Evolutionary conservation across 306 rosid species (phyloP), one percentile per base, ranked within the genome.

Genomic region (Alnus rubra): DNA sequence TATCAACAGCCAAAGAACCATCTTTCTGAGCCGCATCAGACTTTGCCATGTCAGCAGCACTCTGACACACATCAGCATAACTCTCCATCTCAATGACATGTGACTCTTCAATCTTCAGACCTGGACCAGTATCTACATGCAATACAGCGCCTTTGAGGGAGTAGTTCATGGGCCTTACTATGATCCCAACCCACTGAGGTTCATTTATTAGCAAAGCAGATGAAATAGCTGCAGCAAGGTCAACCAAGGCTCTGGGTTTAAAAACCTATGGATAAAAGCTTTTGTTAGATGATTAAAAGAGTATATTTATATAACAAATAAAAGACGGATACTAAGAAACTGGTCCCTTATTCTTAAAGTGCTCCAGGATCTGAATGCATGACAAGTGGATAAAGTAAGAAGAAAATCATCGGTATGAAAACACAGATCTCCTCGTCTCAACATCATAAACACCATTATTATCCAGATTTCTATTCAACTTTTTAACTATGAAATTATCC

Each of bases 91-190:
- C 99, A 89, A 95, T 84, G 71, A 87, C 74, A 60, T 80, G 85
- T 9, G 96, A 88, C 69, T 84, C 85, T 79, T 91, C 89, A 81
- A 95, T 91, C 86, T 74, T 86, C 76, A 95, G 92, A 76, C 98
- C 99, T 42, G 98, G 98, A 81, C 99, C 99, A 76, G 98, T 95
- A 88, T 95, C 97, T 59, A 95, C 87, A 79, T 90, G 91, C 90
- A 95, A 89, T 78, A 93, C 76, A 73, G 99, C 95, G 71, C 88
- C 97, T 80, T 91, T 91, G 67, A 96, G 97, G 78, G 96, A 91
- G 89, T 96, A 96, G 80, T 91, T 84, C 73, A 96, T 85, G 39
- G 99, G 98, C 77, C 88, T 92, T 54, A 91, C 90, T 80, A 88
- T 89, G 78, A 93, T 87, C 56, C 99, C 99, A 86, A 96, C 82